Evolutionary conservation across 345 rosid genomes (phyloP), one percentile per base, ranked within the genome.

Genomic region (Acer negundo): DNA sequence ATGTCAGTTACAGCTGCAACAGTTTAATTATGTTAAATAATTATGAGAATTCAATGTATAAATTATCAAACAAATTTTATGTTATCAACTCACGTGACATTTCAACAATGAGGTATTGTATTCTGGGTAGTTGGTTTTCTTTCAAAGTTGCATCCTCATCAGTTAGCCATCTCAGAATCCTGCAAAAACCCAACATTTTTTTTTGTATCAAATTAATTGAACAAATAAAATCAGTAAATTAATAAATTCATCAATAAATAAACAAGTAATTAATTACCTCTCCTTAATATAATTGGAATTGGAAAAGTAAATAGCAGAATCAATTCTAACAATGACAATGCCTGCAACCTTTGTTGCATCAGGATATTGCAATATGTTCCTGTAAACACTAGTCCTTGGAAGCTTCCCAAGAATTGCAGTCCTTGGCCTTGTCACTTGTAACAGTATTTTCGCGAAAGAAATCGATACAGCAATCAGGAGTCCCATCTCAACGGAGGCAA

Each of bases 341-440:
- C 95, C 98, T 0, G 93, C 83, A 71, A 90, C 81, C 82, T 87
- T 90, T 2, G 89, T 74, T 28, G 98, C 97, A 63, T 88, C 94
- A 7, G 94, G 97, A 76, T 92, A 94, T 71, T 92, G 97, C 58
- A 72, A 80, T 20, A 89, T 81, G 83, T 92, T 94, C 64, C 98
- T 81, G 76, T 89, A 92, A 59, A 90, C 92, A 20, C 78, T 78
- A 6, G 97, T 90, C 80, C 93, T 77, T 0, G 94, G 95, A 24
- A 94, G 55, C 82, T 90, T 92, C 17, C 97, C 98, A 2, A 94
- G 92, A 80, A 92, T 79, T 11, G 94, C 93, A 0, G 96, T 94
- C 40, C 92, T 77, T 8, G 93, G 96, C 82, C 98, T 84, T 0
- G 98, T 94, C 35, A 94, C 93, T 90, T 94, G 97, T 75, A 94